Base-by-base conservation (phyloP, 306 rosid species). In the Pyrus bretschneideri region DNA sequence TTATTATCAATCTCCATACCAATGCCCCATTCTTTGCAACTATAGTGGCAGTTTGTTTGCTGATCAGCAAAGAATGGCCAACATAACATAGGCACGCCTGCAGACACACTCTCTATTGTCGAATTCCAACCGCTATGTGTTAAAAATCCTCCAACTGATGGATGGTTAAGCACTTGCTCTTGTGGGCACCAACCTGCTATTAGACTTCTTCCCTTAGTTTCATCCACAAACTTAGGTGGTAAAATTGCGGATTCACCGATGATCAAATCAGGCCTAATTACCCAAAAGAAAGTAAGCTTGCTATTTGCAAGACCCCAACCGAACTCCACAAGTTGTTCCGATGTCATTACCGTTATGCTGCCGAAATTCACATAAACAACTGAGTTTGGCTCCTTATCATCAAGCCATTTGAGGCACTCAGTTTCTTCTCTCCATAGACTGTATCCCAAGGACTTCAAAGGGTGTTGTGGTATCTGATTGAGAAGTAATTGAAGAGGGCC, bases 91-190 rank as follows among this genome's bases (percentile, higher is more conserved):
- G 79, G 79, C 31, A 75, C 54, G 13, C 72, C 79, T 29, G 78
- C 78, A 3, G 5, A 18, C 10, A 75, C 0, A 63, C 78, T 72
- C 67, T 72, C 76, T 10, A 72, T 3, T 0, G 18, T 17, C 35
- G 76, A 72, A 58, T 38, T 38, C 78, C 78, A 75, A 19, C 78
- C 78, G 17, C 78, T 46, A 15, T 63, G 78, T n/a, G 70, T 75
- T 33, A 75, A 33, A 58, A 72, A 72, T 0, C 67, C 78, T 75
- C 70, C 78, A 1, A 75, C 33, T 10, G 71, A 19, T 0, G 45
- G 33, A 3, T 72, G 76, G 55, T 40, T 58, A 38, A 72, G 76
- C 3, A 72, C 76, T 59, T 72, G 18, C 23, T 72, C 76, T 58
- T 72, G 76, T 2, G 76, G 76, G 2, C 76, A 72, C 76, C 76